phyloP scores from a whole-genome alignment of 106 monocot genomes.

The Chionographis japonica region DNA sequence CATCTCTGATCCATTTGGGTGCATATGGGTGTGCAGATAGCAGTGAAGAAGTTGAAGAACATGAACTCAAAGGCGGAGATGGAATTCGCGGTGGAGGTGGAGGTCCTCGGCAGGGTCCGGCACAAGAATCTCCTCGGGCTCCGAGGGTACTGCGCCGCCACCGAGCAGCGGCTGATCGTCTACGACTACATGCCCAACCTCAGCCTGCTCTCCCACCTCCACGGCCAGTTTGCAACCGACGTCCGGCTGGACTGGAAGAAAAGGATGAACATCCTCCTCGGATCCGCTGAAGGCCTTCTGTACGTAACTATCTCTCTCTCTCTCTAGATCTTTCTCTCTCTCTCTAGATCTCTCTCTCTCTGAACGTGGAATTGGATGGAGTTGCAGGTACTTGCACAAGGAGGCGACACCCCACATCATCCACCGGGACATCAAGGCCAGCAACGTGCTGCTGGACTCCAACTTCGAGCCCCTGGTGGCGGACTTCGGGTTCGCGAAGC shows the following conservation, averaged over 20 bases:
- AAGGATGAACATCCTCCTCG: constrained; percentile 35
- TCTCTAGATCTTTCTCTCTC: too few species aligned
- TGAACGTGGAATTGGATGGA: too few species aligned
- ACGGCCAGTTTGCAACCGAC: constrained; percentile 35
- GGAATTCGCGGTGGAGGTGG: constrained; percentile 58
- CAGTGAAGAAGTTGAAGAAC: constrained; percentile 59
- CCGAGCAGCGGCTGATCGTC: constrained; percentile 44
- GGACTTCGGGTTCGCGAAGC: constrained; percentile 65
- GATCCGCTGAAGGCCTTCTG: constrained; percentile 44
- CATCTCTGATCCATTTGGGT: too few species aligned
- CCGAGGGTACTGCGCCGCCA: constrained; percentile 39
- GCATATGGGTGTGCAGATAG: constrained; percentile 40
- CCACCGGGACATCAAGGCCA: constrained; percentile 68
- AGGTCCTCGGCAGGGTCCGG: constrained; percentile 42
- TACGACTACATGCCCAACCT: constrained; percentile 73
- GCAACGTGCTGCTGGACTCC: constrained; percentile 63
- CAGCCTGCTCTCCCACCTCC: constrained; percentile 56
- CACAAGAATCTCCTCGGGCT: constrained; percentile 57
- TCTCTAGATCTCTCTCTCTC: too few species aligned
- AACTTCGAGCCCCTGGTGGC: constrained; percentile 53
- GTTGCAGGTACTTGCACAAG: constrained; percentile 28
- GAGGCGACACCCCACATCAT: constrained; percentile 47
- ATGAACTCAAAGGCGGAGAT: constrained; percentile 45
- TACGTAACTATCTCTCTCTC: constrained; percentile 3
- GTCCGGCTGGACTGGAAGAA: constrained; percentile 33